Base-by-base conservation (phyloP, 2,329 filamentous ascomycete genomes). In the Phialophora macrospora region DNA sequence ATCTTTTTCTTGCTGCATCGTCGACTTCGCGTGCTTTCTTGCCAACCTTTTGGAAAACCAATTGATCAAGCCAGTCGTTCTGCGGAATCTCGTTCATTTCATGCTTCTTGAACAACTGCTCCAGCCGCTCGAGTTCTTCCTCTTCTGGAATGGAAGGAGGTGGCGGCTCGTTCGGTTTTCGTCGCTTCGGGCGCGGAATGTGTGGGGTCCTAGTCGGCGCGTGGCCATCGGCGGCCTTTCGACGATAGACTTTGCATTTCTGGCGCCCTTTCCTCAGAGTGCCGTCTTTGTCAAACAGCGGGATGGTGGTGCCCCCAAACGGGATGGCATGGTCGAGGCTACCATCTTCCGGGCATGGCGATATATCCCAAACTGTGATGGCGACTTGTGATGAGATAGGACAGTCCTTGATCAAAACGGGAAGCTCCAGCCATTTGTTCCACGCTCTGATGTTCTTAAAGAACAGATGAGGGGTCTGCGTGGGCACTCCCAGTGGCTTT, bases 81-180 rank as follows among this genome's bases (percentile, higher is more conserved):
- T 93, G 87, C 0, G 92, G 88, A 28, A 99, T 94, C 76, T 99
- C 95, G 20, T 93, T 93, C 90, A 97, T 96, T 75, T 99, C 96
- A 75, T 98, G 95, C 78, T 97, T 96, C 79, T 99, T 99, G 75
- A 99, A 90, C 24, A 98, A 78, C 61, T 88, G 89, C 74, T 98
- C 93, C 71, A 99, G 85, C 20, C 95, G 85, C 73, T 97, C 93
- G 68, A 97, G 84, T 77, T 99, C 95, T 60, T 92, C 88, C 66
- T 96, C 88, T 71, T 89, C 89, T 64, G 90, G 87, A n/a, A 86
- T 80, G 0, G 81, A 76, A 1, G 83, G 80, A 1, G 83, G 78
- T 0, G 75, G 74, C 60, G 78, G 76, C 48, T 78, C 79, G 57
- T 80, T 80, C 48, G 82, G 84, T 63, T 79, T 83, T 2, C 81